A percentile compares a stretch with the other conserved stretches of the same genome.
phyloP scores from a whole-genome alignment of 2,329 filamentous ascomycete species.

The Colletotrichum musae region DNA sequence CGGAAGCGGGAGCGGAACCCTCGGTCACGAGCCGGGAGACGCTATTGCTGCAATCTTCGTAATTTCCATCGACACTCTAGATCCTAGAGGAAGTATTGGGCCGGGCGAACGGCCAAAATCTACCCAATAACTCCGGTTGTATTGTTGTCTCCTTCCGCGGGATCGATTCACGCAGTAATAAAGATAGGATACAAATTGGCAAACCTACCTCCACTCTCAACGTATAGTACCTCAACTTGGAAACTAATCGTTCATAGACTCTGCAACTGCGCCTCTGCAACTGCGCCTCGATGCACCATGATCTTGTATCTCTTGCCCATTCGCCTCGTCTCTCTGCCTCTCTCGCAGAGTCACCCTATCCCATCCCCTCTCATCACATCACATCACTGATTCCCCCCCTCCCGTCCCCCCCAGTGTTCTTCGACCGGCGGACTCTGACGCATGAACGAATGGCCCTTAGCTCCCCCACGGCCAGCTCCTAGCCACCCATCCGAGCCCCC shows the following conservation, averaged over 20 bases:
- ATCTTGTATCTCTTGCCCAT: background rate
- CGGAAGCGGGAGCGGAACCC: slow-evolving; percentile 32
- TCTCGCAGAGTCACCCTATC: background rate
- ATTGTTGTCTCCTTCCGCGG: no score
- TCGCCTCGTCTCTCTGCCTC: background rate
- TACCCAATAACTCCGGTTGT: background rate
- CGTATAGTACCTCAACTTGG: background rate
- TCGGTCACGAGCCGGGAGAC: slow-evolving; percentile 31
- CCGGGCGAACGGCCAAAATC: background rate
- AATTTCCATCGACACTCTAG: background rate
- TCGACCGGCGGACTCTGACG: slow-evolving; percentile 28
- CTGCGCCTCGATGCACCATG: background rate
- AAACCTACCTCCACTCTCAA: background rate
- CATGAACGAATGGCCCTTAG: slow-evolving; percentile 37
- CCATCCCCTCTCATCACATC: slow-evolving; percentile 16
- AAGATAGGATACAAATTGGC: no score
- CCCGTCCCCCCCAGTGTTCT: no score
- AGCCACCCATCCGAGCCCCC: slow-evolving; percentile 27
- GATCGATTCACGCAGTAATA: no score
- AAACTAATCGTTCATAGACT: background rate
- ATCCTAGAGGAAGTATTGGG: background rate
- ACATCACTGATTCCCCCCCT: background rate
- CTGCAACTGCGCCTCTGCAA: slow-evolving; percentile 13
- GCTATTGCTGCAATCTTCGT: slow-evolving; percentile 37
- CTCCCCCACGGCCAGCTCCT: slow-evolving; percentile 17